Evolutionary conservation across 192 early-diverging fungal species (phyloP), one percentile per base, ranked within the genome.

Genomic region (Coemansia sp.): DNA sequence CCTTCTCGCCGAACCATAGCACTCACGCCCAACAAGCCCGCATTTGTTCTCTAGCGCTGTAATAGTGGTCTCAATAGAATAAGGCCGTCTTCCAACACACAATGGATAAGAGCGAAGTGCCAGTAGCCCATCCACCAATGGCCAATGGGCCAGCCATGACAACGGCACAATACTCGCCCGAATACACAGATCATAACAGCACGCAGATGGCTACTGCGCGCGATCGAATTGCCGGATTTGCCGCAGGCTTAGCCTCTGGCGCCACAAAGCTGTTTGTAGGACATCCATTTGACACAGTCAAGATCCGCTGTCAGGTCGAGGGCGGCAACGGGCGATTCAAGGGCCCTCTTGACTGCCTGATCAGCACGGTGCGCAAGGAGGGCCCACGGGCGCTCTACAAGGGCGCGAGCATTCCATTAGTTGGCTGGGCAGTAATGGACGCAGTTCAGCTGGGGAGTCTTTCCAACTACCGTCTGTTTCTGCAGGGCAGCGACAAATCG

Each of bases 381-480:
- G 90, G 90, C 3, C 72, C 85, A 15, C 82, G 88, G 6, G 94
- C 92, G 9, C 83, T 98, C 6, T 98, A 98, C 84, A 94, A 95
- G 72, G 95, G 96, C 48, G 93, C 94, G 13, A 94, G 93, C 21
- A 93, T 94, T 10, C 95, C 95, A 18, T 74, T 98, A 51, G 69
- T 98, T 55, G 95, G 95, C 12, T 98, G 94, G 94, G 88, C 89
- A 3, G 81, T 92, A 56, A 95, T 96, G 93, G 94, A 96, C 58
- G 77, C 85, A 8, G 78, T 84, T 32, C 81, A 84, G 65, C 77
- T 97, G 62, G 95, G 94, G 26, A 91, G 92, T 3, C 74, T 97
- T 46, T 92, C 92, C 37, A 94, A 95, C 78, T 85, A 92, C 68
- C 88, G 91, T 13, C 65, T 94, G 61, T 47, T 89, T 18, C 80